Evolutionary conservation across 2,329 filamentous ascomycete genomes (phyloP), one percentile per base, ranked within the genome.

Genomic region (Zymoseptoria brevis): DNA sequence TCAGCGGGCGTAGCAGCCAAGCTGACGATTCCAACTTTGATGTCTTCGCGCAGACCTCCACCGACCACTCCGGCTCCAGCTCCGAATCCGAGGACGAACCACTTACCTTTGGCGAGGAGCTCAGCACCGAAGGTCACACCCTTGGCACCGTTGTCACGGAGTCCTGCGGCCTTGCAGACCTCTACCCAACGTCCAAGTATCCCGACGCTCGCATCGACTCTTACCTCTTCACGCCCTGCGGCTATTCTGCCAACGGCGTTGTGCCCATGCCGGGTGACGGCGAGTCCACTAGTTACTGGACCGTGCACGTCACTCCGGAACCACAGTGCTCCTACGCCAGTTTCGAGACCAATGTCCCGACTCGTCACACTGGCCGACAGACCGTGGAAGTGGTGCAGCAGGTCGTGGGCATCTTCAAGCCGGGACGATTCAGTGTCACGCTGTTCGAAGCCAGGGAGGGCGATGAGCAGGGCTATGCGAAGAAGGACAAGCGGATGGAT

Each of bases 311-410:
- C 66, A 99, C 94, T 0, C 94, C 94, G 0, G 94, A 99, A 80
- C 90, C 93, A 13, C 86, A 96, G 70, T 99, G 93, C 80, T 96
- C 92, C 4, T 99, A 96, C 74, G 94, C 94, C 41, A 96, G 91
- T 1, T 99, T 99, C 72, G 94, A 99, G 80, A 97, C 94, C 66
- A 99, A 97, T 68, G 93, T 99, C 3, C 94, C 94, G 1, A 88
- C 90, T 24, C 87, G 86, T 4, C 90, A 96, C 50, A 90, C 85
- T 58, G 92, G 92, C 16, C 88, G 92, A 63, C 88, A 92, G 72
- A 96, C 93, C 0, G 85, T 86, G 24, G 93, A 96, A 64, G 87
- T 97, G 61, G 88, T 99, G 62, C 86, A 96, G 74, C 90, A 96
- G 66, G 94, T 97, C 1, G 91, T 97, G 51, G 82, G 85, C 64